Conservation (phyloP, 73 alveolate genomes). For the Effrenium voratum region DNA sequence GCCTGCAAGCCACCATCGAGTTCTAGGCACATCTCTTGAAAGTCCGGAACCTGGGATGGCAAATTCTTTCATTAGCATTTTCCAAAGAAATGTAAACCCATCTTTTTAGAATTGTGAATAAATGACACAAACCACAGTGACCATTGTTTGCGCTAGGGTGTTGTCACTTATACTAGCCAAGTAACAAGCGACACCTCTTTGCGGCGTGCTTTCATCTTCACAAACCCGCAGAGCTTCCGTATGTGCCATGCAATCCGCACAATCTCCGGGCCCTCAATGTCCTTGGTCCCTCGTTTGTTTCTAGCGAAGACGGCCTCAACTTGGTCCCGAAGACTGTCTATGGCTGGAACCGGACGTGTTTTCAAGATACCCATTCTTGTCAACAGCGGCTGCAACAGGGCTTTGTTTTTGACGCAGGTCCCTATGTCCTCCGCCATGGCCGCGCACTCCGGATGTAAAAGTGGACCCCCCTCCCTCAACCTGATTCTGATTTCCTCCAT, state of each 20-base stretch:
- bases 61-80: neutral
- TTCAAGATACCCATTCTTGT: neutral
- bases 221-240: neutral
- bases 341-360: neutral
- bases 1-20: neutral
- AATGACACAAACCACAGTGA: neutral
- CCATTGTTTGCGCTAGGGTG: too few relatives aligned
- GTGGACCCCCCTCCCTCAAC: neutral
- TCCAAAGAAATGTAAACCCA: neutral
- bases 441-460: neutral
- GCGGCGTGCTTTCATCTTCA: slow-evolving; percentile 17
- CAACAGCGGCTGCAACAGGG: neutral
- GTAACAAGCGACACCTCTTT: neutral
- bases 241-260: neutral
- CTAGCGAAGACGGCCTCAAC: neutral
- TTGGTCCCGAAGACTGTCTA: neutral
- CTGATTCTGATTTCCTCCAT: neutral
- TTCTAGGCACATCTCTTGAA: neutral
- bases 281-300: neutral
- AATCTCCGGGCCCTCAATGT: neutral
- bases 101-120: neutral
- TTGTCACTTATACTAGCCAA: too few relatives aligned
- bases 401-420: neutral
- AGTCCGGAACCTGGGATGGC: neutral
- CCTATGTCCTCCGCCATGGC: neutral